Base-by-base conservation (phyloP, 2,329 filamentous ascomycete species). In the Graphilbum fragrans region DNA sequence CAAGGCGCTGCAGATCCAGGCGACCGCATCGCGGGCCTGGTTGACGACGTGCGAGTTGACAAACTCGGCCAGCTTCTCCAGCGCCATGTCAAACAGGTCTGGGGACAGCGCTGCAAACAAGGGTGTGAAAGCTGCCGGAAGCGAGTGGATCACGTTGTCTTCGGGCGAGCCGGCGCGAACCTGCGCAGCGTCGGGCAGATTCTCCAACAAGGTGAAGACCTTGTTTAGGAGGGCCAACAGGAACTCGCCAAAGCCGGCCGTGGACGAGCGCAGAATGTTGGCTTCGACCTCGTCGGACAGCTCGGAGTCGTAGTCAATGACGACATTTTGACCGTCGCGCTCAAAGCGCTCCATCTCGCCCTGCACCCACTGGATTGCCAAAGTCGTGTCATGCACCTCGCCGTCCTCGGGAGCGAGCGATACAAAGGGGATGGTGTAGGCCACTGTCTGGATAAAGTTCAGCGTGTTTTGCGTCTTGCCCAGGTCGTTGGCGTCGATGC, bases 401-500 rank as follows among this genome's bases (percentile, higher is more conserved):
- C 75, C 72, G 42, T 72, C 67, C 36, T 80, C 77, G 54, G 78
- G 73, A 8, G 83, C 81, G 39, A 98, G 65, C 45, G 93, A 83
- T 44, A 84, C 78, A 55, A 98, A 85, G 0, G 92, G 93, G 40
- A 98, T 93, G 53, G 90, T 94, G 65, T 95, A 96, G 45, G 87
- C 90, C 12, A 96, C 86, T 44, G 86, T 84, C 60, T 96, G 90
- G 43, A 98, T 92, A 57, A 95, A 95, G 50, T 88, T 86, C 44
- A 98, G 69, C 0, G 92, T 93, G 59, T 94, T 86, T 52, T 94
- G 75, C 1, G 92, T 96, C 69, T 98, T 98, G 56, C 92, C 88
- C 21, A 98, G 66, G 61, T 98, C 92, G 56, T 98, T 98, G 48
- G 93, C 88, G 61, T 98, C 93, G 44, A 98, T 94, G 19, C 92